Evolutionary conservation across 495 filamentous ascomycete species (phyloP), one percentile per base, ranked within the genome.

Genomic region (Lichina pygmaea): DNA sequence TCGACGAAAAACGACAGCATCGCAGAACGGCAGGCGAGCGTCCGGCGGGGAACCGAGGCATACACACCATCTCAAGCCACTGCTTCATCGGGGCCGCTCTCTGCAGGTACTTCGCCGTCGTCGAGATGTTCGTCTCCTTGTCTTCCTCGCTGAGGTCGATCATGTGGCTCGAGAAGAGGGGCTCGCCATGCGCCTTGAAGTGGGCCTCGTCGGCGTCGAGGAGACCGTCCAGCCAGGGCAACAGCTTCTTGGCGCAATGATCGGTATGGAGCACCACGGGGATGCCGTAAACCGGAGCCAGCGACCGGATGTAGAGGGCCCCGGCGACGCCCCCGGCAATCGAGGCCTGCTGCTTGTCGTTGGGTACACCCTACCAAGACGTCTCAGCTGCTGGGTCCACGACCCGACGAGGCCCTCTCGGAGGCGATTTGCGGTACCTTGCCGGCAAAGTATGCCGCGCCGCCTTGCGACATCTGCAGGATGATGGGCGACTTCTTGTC

Each of bases 161-260:
- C 89, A 99, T 95, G 72, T 99, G 89, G 53, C 66, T 75, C 55
- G 75, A 82, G 73, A 86, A 99, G 42, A 97, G 78, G 47, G 91
- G 89, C 60, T 85, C 77, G 60, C 81, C 81, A 60, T 91, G 75
- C 55, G 73, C 57, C 71, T 92, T 86, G 78, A 86, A 91, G 68
- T 86, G 83, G 44, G 62, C 64, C 75, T 99, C 91, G 58, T 93
- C 85, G 45, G 68, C 79, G 51, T 84, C 81, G 43, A 95, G 62
- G 76, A 97, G 86, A 54, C 89, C 89, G 59, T 95, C 89, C 54
- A 97, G 65, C 89, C 91, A 94, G 40, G 84, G 83, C 12, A 89
- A 71, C 43, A 91, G 75, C 71, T 91, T 89, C 76, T 81, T 85
- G 58, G 83, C 83, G 60, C 83, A 92, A 66, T 91, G 83, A 46